A percentile compares a stretch with the other conserved stretches of the same genome.
phyloP scores from a whole-genome alignment of 176 grass and related monocot genomes.

The Areca catechu region DNA sequence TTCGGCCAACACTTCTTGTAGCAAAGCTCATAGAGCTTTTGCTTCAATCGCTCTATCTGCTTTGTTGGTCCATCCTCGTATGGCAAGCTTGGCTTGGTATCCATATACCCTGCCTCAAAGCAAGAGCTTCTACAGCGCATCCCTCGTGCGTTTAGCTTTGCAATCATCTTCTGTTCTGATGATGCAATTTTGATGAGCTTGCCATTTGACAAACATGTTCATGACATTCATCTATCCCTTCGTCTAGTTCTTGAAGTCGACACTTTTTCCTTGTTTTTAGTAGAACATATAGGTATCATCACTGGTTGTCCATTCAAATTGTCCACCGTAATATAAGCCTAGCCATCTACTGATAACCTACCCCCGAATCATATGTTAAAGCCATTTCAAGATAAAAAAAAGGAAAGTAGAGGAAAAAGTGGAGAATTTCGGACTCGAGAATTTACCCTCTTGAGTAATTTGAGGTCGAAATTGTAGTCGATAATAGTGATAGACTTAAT shows the following conservation, averaged over 20 bases:
- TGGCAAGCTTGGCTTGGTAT: constrained; percentile 3
- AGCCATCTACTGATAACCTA: constrained; percentile 48
- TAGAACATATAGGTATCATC: constrained; percentile 41
- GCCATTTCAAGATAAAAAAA: background rate
- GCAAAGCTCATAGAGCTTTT: constrained; percentile 58
- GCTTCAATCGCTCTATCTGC: constrained; percentile 40
- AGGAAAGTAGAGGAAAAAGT: background rate
- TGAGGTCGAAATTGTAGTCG: constrained; percentile 65
- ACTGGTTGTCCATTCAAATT: constrained; percentile 68
- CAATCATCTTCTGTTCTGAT: constrained; percentile 60
- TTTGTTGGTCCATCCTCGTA: constrained; percentile 21
- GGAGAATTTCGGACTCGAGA: background rate
- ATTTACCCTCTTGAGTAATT: constrained; percentile 58
- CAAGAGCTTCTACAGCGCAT: constrained; percentile 46
- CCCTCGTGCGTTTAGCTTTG: constrained; percentile 65
- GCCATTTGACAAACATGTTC: constrained; percentile 45
- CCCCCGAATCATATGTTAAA: background rate
- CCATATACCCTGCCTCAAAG: background rate
- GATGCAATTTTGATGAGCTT: constrained; percentile 43
- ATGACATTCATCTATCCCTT: constrained; percentile 32
- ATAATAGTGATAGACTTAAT: constrained; percentile 30
- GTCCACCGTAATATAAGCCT: constrained; percentile 63
- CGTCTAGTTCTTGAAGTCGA: constrained; percentile 41
- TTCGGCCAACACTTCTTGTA: constrained; percentile 6
- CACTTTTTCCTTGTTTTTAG: constrained; percentile 47